Evolutionary conservation across 495 filamentous ascomycete species (phyloP).

Genomic region (Pyronema omphalodes): DNA sequence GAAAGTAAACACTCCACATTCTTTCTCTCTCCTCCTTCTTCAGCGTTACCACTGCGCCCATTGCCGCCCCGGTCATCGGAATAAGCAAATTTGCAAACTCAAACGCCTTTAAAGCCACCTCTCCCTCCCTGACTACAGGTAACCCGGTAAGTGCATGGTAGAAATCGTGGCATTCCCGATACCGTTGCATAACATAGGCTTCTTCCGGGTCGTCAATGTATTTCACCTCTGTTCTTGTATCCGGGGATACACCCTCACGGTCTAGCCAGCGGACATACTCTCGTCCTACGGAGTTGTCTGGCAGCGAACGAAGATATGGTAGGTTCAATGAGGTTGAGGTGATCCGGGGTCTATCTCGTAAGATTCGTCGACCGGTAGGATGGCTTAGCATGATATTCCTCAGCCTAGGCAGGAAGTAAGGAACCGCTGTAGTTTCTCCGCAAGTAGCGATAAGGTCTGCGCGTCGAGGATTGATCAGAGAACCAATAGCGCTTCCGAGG

Average conservation of each 20-base stretch:
- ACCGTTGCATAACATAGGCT: slow-evolving; percentile 97
- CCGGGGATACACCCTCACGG: slow-evolving; percentile 76
- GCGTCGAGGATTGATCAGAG: slow-evolving; percentile 60
- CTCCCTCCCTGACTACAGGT: slow-evolving; percentile 81
- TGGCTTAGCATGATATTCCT: slow-evolving; percentile 74
- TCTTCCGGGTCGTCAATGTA: slow-evolving; percentile 91
- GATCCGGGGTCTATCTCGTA: slow-evolving; percentile 75
- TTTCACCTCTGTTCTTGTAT: slow-evolving; percentile 56
- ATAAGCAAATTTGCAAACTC: slow-evolving; percentile 88
- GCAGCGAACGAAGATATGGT: slow-evolving; percentile 48
- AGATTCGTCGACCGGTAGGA: slow-evolving; percentile 75
- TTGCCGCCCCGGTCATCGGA: slow-evolving; percentile 81
- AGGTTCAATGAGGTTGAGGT: slow-evolving; percentile 59
- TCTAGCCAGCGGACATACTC: slow-evolving; percentile 80
- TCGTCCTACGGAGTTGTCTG: slow-evolving; percentile 58
- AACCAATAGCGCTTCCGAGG: slow-evolving; percentile 62
- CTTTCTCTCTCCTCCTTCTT: slow-evolving; percentile 56
- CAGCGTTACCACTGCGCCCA: slow-evolving; percentile 50
- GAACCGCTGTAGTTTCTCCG: slow-evolving; percentile 82
- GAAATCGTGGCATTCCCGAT: slow-evolving; percentile 95
- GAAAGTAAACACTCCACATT: slow-evolving; percentile 57
- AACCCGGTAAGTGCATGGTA: slow-evolving; percentile 90
- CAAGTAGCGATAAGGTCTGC: slow-evolving; percentile 89
- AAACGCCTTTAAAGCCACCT: slow-evolving; percentile 86
- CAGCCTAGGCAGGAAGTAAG: slow-evolving; percentile 87